phyloP scores from a whole-genome alignment of 805 yeast genomes.

The Suhomyces sp. region DNA sequence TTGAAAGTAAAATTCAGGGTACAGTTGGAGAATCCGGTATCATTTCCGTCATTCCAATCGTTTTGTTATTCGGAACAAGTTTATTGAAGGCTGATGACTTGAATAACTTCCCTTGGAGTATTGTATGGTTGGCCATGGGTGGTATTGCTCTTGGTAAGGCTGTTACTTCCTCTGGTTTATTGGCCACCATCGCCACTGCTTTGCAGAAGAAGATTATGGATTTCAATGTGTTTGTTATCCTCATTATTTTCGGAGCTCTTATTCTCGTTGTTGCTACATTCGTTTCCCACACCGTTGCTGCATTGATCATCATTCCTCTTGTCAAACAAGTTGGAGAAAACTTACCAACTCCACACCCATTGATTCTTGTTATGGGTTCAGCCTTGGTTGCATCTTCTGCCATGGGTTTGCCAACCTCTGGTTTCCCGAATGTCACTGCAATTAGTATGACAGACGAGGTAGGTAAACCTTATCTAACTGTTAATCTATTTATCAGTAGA shows the following conservation, averaged over 20 bases:
- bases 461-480: conserved; percentile 87
- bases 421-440: conserved; percentile 97
- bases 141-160: conserved; percentile 55
- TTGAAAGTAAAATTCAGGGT: conserved; percentile 40
- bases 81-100: conserved; percentile 47
- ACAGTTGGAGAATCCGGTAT: conserved; percentile 51
- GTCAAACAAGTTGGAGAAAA: conserved; percentile 85
- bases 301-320: conserved; percentile 86
- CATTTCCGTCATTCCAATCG: conserved; percentile 47
- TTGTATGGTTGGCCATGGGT: conserved; percentile 55
- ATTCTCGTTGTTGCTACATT: conserved; percentile 87
- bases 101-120: conserved; percentile 55
- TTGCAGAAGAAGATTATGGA: conserved; percentile 42
- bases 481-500: conserved; percentile 78
- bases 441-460: conserved; percentile 91
- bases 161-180: conserved; percentile 48
- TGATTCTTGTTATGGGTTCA: conserved; percentile 66
- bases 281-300: conserved; percentile 96
- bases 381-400: conserved; percentile 85
- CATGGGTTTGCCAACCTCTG: conserved; percentile 97
- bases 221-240: conserved; percentile 43
- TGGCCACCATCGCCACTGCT: conserved; percentile 46
- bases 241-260: conserved; percentile 64
- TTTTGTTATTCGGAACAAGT: conserved; percentile 51
- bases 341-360: conserved; percentile 78